Base-by-base conservation (phyloP, 768 basidiomycete species). In the Boletus vermiculosoides region DNA sequence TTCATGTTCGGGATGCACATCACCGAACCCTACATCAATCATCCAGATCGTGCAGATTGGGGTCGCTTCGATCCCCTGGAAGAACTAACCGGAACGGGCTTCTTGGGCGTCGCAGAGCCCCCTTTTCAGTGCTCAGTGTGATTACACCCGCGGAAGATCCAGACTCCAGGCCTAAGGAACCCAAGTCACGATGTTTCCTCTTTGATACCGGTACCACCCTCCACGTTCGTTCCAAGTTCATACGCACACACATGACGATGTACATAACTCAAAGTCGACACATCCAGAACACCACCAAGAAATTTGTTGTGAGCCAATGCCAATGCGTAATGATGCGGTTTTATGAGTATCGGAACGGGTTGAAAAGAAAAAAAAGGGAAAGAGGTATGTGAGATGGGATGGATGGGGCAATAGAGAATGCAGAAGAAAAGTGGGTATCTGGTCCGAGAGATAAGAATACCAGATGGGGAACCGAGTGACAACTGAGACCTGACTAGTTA, bases 391-490 rank as follows among this genome's bases (percentile, higher is more conserved):
- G 42, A 2, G 16, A 41, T 42, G 52, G 18, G 13, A 41, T 42
- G 18, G 13, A 41, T 42, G 46, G 13, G n/a, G 4, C 25, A 49
- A 49, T 30, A 45, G 28, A 44, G 15, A 20, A 41, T 58, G 20
- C 31, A 56, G 9, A 48, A 52, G 56, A 46, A 50, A 52, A 7
- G 46, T 33, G 58, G 66, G 63, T 68, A 63, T 68, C 46, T 52
- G 20, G 48, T 58, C 44, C 49, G 13, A 41, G 52, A 55, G 36
- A 66, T 63, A 52, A 57, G 16, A 51, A 54, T 60, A 42, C 28
- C 41, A 54, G 48, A 54, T 50, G 50, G 12, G 7, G 18, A 37
- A 46, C 28, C 15, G 15, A 23, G 41, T 25, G 20, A 45, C 15
- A 34, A 25, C 25, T 18, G 42, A 37, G 41, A 16, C 20, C 20